Evolutionary conservation across 352 stramenopile species (phyloP), one percentile per base, ranked within the genome.

Genomic region (Globisporangium camurandrum): DNA sequence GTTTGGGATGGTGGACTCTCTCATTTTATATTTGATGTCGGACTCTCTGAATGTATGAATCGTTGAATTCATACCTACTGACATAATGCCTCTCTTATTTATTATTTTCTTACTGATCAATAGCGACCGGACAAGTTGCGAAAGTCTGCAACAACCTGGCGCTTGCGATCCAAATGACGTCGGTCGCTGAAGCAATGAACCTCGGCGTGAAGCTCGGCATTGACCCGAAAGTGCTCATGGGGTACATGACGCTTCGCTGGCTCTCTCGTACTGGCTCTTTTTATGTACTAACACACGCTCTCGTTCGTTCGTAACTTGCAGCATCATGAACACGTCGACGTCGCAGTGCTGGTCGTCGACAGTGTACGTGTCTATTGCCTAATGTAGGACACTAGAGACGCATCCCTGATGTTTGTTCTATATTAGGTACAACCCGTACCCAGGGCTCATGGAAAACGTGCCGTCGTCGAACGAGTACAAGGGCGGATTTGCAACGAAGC

Each of bases 91-190:
- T 39, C 27, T 39, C 36, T 49, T 19, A 28, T 3, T 14, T 22
- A 28, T n/a, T 16, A 23, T 41, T n/a, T 12, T 14, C 30, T 12
- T 11, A 19, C 20, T 49, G 28, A 23, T 30, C 36, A 16, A 20
- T 53, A 88, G 76, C 75, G 41, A 89, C 75, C 9, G 83, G 80
- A 16, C 80, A 94, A 50, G 64, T 89, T 49, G 90, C 93, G 39
- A 98, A 99, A 79, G 68, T 99, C 26, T 98, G 94, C 75, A 99
- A 99, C 80, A 99, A 99, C 71, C 61, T 98, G 38, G 81, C 93
- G n/a, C 69, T 99, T 16, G 95, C 86, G 7, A 97, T 98, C 55
- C 92, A 97, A 60, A 99, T 99, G 95, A 66, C 93, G 30, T 97
- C 91, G 8, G 87, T 98, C 33, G 84, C 84, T 7, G 96, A 99